Evolutionary conservation across 2,329 filamentous ascomycete genomes (phyloP), one percentile per base, ranked within the genome.

Genomic region (Clonostachys rosea): DNA sequence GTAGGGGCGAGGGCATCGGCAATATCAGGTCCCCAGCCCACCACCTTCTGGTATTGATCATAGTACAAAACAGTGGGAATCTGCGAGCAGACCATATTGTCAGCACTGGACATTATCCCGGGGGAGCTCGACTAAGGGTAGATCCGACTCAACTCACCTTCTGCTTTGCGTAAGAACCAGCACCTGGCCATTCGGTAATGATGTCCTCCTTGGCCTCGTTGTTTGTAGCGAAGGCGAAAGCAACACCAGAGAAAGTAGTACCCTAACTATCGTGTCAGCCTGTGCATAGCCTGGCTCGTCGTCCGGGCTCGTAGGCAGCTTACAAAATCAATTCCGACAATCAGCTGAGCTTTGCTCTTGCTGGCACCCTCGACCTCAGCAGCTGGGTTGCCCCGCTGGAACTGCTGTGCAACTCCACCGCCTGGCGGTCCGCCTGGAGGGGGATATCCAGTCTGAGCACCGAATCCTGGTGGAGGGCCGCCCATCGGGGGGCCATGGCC

Each of bases 31-130:
- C 94, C 94, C 94, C 94, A 99, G 59, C 94, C 94, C n/a, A 97
- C 94, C 43, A 99, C 94, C 69, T 97, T 96, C 64, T 99, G 94
- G 68, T 96, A 96, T 70, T 97, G 92, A 65, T 99, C 94, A 65
- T 99, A 99, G 75, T 99, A 99, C 51, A 99, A 81, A n/a, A 99
- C 94, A 13, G 94, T 97, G 14, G 94, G 94, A 58, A 99, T 97
- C 94, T 95, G 61, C 10, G 42, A 12, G 17, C 48, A 17, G 18
- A 18, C 34, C 24, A n/a, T 47, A 54, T 54, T 55, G 55, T 44
- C 42, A 45, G n/a, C 16, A 33, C 24, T 33, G 34, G 24, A 10
- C 24, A 30, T 30, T 30, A 30, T 30, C 24, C 24, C 12, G 36
- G 36, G 7, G 17, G 11, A 39, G 17, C 36, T 18, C 36, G 11